Evolutionary conservation across 441 rosid species (phyloP).

Genomic region (Theobroma grandiflorum): DNA sequence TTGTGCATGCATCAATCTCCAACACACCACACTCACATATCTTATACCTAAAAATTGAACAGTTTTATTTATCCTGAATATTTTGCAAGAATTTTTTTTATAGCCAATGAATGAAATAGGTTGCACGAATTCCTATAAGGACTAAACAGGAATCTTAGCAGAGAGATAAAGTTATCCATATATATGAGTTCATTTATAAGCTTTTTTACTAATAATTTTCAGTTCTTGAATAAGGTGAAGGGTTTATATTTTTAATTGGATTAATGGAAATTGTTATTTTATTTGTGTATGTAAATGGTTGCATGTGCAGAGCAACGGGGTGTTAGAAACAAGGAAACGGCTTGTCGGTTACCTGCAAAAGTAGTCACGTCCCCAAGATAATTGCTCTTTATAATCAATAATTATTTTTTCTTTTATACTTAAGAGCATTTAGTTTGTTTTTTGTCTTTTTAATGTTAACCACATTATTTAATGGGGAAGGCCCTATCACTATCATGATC

Average conservation of each 20-base stretch:
- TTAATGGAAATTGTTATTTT: conserved; percentile 8
- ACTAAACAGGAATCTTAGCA: conserved; percentile 18
- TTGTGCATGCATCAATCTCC: too few relatives aligned
- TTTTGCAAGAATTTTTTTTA: background rate
- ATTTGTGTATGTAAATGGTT: conserved; percentile 32
- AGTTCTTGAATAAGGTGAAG: background rate
- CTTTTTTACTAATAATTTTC: background rate
- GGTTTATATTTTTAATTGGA: background rate
- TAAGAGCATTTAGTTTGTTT: background rate
- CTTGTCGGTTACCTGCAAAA: conserved; percentile 49
- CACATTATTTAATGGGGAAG: background rate
- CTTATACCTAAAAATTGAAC: too few relatives aligned
- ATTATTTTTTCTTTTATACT: background rate
- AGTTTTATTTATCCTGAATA: too few relatives aligned
- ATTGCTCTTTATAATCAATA: background rate
- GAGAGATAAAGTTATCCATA: background rate
- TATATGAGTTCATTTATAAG: background rate
- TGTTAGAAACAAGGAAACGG: conserved; percentile 35
- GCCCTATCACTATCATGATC: background rate
- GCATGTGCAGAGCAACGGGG: conserved; percentile 46
- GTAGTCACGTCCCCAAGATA: conserved; percentile 22
- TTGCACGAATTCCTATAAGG: conserved; percentile 17
- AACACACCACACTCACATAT: too few relatives aligned
- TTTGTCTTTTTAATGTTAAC: background rate
- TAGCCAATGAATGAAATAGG: background rate